Evolutionary conservation across 352 stramenopile genomes (phyloP).

Genomic region (Phytophthora pseudosyringae): DNA sequence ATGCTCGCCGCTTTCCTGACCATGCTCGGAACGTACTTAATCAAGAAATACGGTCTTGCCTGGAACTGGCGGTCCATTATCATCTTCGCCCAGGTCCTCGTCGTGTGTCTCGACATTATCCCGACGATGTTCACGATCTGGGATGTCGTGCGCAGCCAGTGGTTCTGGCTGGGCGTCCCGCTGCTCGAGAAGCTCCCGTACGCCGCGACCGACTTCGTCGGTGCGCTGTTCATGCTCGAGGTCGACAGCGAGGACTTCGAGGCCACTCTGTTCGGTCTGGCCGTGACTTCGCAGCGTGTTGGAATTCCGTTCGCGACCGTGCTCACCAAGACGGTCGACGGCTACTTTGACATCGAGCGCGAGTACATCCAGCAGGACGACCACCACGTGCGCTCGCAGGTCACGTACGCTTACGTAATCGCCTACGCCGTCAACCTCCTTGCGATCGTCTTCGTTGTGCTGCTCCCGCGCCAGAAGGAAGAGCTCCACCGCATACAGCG

Average conservation of each 20-base stretch:
- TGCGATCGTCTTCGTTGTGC: slow-evolving; percentile 49
- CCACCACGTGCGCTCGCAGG: slow-evolving; percentile 55
- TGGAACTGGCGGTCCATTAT: slow-evolving; percentile 65
- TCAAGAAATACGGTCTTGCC: slow-evolving; percentile 42
- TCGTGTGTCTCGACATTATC: slow-evolving; percentile 55
- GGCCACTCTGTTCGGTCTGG: slow-evolving; percentile 57
- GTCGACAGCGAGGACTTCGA: slow-evolving; percentile 58
- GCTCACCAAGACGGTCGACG: slow-evolving; percentile 64
- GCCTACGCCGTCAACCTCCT: slow-evolving; percentile 62
- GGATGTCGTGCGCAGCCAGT: slow-evolving; percentile 72
- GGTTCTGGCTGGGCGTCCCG: slow-evolving; percentile 69
- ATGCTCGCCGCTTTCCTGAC: slow-evolving; percentile 59
- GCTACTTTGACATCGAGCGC: slow-evolving; percentile 62
- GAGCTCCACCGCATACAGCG: slow-evolving; percentile 53
- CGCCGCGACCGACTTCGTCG: slow-evolving; percentile 47
- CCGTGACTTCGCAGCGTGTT: slow-evolving; percentile 47
- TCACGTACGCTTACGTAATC: slow-evolving; percentile 66
- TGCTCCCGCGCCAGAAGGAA: slow-evolving; percentile 63
- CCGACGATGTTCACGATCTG: slow-evolving; percentile 72
- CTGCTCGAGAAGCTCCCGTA: slow-evolving; percentile 60
- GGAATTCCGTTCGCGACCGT: slow-evolving; percentile 57
- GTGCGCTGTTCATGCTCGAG: slow-evolving; percentile 63
- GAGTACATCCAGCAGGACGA: slow-evolving; percentile 46
- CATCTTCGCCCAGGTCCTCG: slow-evolving; percentile 48
- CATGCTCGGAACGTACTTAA: slow-evolving; percentile 42